phyloP scores from a whole-genome alignment of 768 basidiomycete species.

The Rickenella mellea region DNA sequence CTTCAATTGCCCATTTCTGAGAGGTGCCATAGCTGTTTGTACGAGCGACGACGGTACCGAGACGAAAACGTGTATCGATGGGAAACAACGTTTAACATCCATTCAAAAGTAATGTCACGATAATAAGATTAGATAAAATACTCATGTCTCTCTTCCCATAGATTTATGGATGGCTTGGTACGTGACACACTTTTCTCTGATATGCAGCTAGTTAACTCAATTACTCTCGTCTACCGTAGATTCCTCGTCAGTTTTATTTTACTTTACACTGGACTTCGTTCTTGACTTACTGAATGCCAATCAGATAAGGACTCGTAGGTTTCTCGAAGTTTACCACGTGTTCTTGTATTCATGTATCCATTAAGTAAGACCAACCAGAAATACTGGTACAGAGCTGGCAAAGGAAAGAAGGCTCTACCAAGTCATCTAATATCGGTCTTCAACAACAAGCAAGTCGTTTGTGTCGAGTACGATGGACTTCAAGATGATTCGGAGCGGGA shows the following conservation, averaged over 20 bases:
- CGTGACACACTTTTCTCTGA: too few species aligned
- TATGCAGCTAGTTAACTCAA: too few species aligned
- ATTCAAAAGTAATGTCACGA: constrained; percentile 44
- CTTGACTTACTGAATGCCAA: background rate
- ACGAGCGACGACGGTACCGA: constrained; percentile 54
- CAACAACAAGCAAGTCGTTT: constrained; percentile 72
- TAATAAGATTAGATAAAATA: background rate
- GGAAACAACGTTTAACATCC: constrained; percentile 72
- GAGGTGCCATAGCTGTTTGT: constrained; percentile 30
- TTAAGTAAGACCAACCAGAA: constrained; percentile 35
- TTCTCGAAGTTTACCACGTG: background rate
- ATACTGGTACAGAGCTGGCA: constrained; percentile 38
- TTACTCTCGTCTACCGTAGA: too few species aligned
- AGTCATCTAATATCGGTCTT: constrained; percentile 49
- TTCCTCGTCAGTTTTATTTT: constrained; percentile 53
- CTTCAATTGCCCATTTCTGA: background rate
- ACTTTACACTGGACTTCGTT: background rate
- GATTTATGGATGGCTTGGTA: constrained; percentile 66
- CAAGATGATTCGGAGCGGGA: constrained; percentile 51
- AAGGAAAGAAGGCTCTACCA: constrained; percentile 34
- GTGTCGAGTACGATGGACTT: constrained; percentile 66
- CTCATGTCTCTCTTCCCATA: constrained; percentile 15
- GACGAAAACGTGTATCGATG: constrained; percentile 58
- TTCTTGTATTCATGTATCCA: constrained; percentile 22
- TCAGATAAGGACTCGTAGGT: constrained; percentile 43